Base-by-base conservation (phyloP, 257 asterid species). In the Fraxinus quadrangulata region DNA sequence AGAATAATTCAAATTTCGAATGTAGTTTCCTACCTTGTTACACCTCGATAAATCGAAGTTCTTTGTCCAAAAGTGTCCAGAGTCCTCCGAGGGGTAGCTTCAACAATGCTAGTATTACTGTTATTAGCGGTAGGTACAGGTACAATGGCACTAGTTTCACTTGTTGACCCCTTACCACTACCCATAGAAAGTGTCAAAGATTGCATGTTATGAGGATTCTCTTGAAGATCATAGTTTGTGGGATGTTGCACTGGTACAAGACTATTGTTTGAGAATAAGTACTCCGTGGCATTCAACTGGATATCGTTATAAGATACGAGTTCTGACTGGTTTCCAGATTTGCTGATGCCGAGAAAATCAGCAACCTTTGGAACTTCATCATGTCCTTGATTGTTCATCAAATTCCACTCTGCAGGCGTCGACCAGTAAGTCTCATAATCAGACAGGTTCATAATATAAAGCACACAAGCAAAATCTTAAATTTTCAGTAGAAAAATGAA, bases 101-200 rank as follows among this genome's bases (percentile, higher is more conserved):
- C 91, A 70, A 85, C 91, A 59, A 85, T 75, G 19, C 87, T 81
- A 39, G 74, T 79, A 28, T 61, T 83, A 75, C 85, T 75, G 10
- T 70, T 85, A 36, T 83, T 83, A 47, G 75, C 85, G 72, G 82
- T 79, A 0, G 88, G 31, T 23, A 17, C 34, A 39, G 74, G 47
- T n/a, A 47, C 61, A n/a, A 42, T 71, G 40, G 83, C 77, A 33
- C 75, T 76, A 14, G 81, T 74, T 71, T 83, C 89, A 81, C 84
- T 76, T 4, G 79, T 72, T 19, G 87, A 81, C 12, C 81, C 89
- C 77, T 87, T 87, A 6, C 89, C 86, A 73, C 87, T 87, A 3
- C 91, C 91, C 91, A 87, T 85, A 5, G 91, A 85, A 59, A 87
- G 73, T n/a, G 91, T 87, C 63, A 87, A 67, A 16, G 88, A 83